Conservation (phyloP, 331 rosid species). For the Erythrophleum ivorense region DNA sequence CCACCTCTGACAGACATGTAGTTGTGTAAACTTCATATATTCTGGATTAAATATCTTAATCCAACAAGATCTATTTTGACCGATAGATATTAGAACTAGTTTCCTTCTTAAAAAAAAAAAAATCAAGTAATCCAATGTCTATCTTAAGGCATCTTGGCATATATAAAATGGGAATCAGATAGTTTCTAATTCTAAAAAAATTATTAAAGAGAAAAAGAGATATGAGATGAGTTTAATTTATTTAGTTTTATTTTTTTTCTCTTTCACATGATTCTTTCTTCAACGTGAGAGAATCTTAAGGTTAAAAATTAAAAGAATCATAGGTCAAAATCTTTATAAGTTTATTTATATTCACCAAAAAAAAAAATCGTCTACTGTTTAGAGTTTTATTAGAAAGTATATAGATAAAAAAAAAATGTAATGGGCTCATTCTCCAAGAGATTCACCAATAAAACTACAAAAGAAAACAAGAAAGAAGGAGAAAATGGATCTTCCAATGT, state of each 20-base stretch:
- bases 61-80: slow-evolving; percentile 17
- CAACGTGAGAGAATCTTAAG: too few species aligned
- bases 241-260: too few species aligned
- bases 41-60: neutral
- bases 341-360: neutral
- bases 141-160: neutral
- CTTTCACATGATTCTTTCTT: too few species aligned
- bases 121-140: neutral
- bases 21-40: neutral
- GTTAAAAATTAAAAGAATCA: neutral
- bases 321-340: neutral
- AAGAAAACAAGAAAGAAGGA: slow-evolving; percentile 5
- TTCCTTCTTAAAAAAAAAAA: neutral
- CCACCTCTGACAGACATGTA: slow-evolving; percentile 17
- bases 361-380: neutral
- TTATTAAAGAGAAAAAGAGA: neutral
- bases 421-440: slow-evolving; percentile 39
- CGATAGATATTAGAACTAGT: neutral
- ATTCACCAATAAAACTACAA: slow-evolving; percentile 9
- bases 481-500: slow-evolving; percentile 36
- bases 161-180: neutral
- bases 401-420: neutral
- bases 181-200: too few species aligned
- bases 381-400: neutral
- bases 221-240: too few species aligned